Percentiles rank a stretch among this genome's conserved stretches.
Evolutionary conservation across 2,329 filamentous ascomycete species (phyloP).

Genomic region (Aspergillus quadrilineatus): DNA sequence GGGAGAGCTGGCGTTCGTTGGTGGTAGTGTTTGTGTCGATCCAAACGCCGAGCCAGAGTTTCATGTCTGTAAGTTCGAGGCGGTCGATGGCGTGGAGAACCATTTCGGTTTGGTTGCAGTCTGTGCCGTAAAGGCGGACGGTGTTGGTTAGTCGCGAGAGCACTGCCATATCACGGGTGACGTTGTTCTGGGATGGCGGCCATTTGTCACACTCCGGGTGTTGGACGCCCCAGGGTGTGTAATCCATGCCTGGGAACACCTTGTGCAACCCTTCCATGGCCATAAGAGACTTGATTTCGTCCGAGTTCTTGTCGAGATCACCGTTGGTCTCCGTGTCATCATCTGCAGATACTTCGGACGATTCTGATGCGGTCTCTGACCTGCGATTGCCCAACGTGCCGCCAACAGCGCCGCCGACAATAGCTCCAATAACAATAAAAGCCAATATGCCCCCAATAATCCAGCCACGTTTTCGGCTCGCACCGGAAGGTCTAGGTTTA

Average conservation of each 20-base stretch:
- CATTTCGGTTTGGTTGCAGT: slow-evolving; percentile 98
- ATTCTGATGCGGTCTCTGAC: slow-evolving; percentile 38
- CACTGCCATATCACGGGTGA: slow-evolving; percentile 87
- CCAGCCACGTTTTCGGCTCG: slow-evolving; percentile 68
- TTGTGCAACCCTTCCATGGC: slow-evolving; percentile 81
- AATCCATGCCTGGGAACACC: slow-evolving; percentile 93
- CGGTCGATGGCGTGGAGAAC: slow-evolving; percentile 76
- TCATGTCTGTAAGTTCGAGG: slow-evolving; percentile 71
- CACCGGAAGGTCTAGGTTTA: slow-evolving; percentile 54
- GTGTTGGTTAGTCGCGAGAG: slow-evolving; percentile 86
- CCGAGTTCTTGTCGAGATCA: slow-evolving; percentile 68
- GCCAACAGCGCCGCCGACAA: slow-evolving; percentile 73
- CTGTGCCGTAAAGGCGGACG: slow-evolving; percentile 86
- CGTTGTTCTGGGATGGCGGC: slow-evolving; percentile 87
- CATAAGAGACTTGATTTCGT: slow-evolving; percentile 77
- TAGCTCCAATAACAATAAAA: slow-evolving; percentile 65
- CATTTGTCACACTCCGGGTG: slow-evolving; percentile 77
- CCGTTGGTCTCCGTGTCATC: slow-evolving; percentile 60
- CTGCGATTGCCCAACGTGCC: slow-evolving; percentile 61
- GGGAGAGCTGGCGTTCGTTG: slow-evolving; percentile 74
- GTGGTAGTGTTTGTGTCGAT: slow-evolving; percentile 81
- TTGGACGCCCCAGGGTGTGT: slow-evolving; percentile 87
- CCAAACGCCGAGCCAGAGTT: slow-evolving; percentile 94
- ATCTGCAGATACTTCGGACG: slow-evolving; percentile 35
- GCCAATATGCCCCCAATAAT: slow-evolving; percentile 66